Base-by-base conservation (phyloP, 2,329 filamentous ascomycete genomes). In the Elsinoe necatrix region DNA sequence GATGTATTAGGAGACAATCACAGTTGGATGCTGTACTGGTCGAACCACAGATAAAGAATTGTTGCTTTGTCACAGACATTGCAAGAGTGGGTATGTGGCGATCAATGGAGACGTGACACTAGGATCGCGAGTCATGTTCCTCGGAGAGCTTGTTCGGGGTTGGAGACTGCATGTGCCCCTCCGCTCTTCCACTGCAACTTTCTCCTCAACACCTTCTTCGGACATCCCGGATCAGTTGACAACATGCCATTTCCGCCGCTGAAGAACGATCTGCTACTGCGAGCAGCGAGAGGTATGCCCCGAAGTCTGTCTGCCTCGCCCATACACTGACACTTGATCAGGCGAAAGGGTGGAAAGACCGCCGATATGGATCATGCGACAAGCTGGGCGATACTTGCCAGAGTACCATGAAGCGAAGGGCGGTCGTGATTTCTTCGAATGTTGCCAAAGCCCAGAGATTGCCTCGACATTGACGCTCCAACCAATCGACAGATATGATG, bases 281-380 rank as follows among this genome's bases (percentile, higher is more conserved):
- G 93, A 69, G 88, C 92, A 64, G 93, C 93, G 63, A 83, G 87
- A 80, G 93, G 91, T 95, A 74, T 47, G 61, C 61, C 16, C 27
- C 14, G 6, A 12, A 21, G 18, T n/a, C 20, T 9, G 5, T 31
- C 29, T 37, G 37, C 20, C 37, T 35, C 41, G 20, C 16, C 23
- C 57, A 25, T 20, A 29, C 56, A 35, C 54, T 54, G 43, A 52
- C 35, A 21, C 29, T 43, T 20, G 20, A 67, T 11, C 16, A 95
- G 91, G 92, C 71, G 81, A 96, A 74, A 84, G 84, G 70, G 88
- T 97, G 63, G 90, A 96, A 73, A 84, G 93, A 62, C 87, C 93
- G 60, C 93, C 93, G 58, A 89, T 95, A 78, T 98, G 93, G 93
- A 90, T 98, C 70, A 98, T 98, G 93, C 87, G 93, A 73, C 93